Conservation (phyloP, 768 basidiomycete genomes). For the Cystobasidium ongulense region DNA sequence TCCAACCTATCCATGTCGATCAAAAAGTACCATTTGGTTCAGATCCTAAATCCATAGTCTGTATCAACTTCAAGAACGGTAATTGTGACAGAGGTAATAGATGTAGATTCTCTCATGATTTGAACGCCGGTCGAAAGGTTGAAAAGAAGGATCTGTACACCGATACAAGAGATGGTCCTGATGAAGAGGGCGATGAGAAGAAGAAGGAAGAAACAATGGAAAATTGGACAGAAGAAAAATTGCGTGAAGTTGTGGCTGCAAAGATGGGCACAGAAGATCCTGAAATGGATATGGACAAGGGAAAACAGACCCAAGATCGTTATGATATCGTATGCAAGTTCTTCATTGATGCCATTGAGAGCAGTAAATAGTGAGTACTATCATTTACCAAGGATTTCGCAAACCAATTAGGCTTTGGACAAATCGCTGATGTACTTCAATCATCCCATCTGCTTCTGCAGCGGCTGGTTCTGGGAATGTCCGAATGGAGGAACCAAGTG, state of each 20-base stretch:
- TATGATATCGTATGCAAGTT: conserved; percentile 79
- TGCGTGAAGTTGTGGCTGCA: conserved; percentile 73
- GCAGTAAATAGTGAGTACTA: conserved; percentile 48
- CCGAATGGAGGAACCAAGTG: conserved; percentile 55
- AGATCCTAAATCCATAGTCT: conserved; percentile 83
- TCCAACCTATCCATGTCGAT: conserved; percentile 62
- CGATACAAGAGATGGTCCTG: conserved; percentile 56
- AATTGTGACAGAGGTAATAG: conserved; percentile 42
- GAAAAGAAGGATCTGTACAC: conserved; percentile 93
- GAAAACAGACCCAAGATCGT: not conserved
- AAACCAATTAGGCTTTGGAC: not conserved
- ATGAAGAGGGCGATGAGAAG: conserved; percentile 59
- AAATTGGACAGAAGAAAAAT: conserved; percentile 90
- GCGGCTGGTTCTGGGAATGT: conserved; percentile 80
- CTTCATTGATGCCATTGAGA: conserved; percentile 94
- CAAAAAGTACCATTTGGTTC: conserved; percentile 87
- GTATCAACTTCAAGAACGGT: conserved; percentile 56
- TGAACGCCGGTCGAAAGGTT: conserved; percentile 77
- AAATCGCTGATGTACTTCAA: not conserved
- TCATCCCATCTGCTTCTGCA: conserved; percentile 38
- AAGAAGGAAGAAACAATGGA: conserved; percentile 87
- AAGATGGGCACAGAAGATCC: conserved; percentile 55
- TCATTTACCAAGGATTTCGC: not conserved
- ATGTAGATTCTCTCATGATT: conserved; percentile 96
- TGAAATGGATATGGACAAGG: conserved; percentile 66